phyloP scores from a whole-genome alignment of 768 basidiomycete species.

The Termitomyces sp. region DNA sequence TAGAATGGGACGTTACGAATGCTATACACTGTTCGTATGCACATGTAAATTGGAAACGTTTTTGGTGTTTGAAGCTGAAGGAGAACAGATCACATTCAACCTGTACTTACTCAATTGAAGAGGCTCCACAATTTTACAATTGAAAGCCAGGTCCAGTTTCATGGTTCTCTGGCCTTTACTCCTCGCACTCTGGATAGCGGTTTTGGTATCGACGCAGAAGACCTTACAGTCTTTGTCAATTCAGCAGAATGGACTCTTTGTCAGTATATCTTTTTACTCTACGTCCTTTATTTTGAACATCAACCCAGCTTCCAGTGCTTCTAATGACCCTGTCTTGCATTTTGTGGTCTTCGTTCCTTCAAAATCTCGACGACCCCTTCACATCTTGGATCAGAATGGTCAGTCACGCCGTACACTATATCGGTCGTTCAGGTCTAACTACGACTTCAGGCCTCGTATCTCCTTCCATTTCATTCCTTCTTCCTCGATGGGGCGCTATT shows the following conservation, averaged over 20 bases:
- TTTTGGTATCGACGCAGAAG: constrained; percentile 69
- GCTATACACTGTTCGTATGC: constrained; percentile 56
- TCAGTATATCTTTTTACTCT: constrained; percentile 25
- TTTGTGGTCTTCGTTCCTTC: constrained; percentile 89
- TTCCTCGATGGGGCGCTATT: constrained; percentile 94
- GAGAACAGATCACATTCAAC: constrained; percentile 59
- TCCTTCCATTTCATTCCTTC: constrained; percentile 66
- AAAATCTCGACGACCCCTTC: constrained; percentile 58
- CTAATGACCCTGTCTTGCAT: constrained; percentile 91
- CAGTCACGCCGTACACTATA: constrained; percentile 5
- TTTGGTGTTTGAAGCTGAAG: neutral
- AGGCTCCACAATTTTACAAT: constrained; percentile 86
- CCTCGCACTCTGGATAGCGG: constrained; percentile 39
- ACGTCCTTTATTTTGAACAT: neutral
- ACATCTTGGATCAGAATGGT: constrained; percentile 56
- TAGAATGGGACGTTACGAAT: constrained; percentile 68
- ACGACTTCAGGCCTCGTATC: constrained; percentile 38
- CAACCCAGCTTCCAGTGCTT: constrained; percentile 77
- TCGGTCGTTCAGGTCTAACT: constrained; percentile 7
- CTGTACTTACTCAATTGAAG: constrained; percentile 54
- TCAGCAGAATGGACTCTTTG: constrained; percentile 95
- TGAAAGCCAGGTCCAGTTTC: constrained; percentile 91
- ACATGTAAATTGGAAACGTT: neutral
- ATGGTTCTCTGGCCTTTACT: constrained; percentile 83
- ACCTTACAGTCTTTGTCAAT: constrained; percentile 91